Evolutionary conservation across 495 filamentous ascomycete genomes (phyloP), one percentile per base, ranked within the genome.

Genomic region (Xylaria castorea): DNA sequence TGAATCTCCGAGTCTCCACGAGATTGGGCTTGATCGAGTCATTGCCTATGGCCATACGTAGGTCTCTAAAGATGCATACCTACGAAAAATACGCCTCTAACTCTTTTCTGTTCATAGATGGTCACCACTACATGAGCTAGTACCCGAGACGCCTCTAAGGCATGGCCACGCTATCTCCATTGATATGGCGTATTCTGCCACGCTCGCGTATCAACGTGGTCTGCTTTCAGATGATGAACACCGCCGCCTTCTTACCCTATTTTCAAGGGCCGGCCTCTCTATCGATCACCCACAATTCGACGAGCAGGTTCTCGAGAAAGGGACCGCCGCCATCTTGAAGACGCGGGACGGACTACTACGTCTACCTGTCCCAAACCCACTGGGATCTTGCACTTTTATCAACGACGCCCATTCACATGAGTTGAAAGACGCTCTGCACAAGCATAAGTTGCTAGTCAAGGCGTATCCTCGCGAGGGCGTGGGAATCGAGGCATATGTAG

Each of bases 1-100:
- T 18, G 89, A 91, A 78, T 87, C 87, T 3, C 89, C 89, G 5
- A 91, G 91, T 66, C 82, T 91, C 4, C 88, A 91, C 62, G 89
- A 91, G 78, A 87, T 91, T 70, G 87, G 85, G 0, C 81, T 91
- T 9, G 88, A 91, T 74, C 79, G 90, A 57, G 88, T 91, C 18
- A 91, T 91, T 73, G 89, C 89, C n/a, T 91, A 89, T 73, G 90
- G 90, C 8, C 89, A 91, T 75, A 91, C 89, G 86, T 87, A 73
- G 77, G 82, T 11, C 27, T 27, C 9, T 51, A 1, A n/a, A 12
- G 9, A 27, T 53, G 50, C n/a, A 12, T 27, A 27, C 27, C 44
- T 74, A 36, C 62, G 48, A 38, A 20, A 14, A 16, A 34, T 6
- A 51, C 50, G 12, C 8, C 22, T 30, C 66, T 68, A 9, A 68